Conservation (phyloP, 1,139 yeast species). For the Oligophagozyma castellii region DNA sequence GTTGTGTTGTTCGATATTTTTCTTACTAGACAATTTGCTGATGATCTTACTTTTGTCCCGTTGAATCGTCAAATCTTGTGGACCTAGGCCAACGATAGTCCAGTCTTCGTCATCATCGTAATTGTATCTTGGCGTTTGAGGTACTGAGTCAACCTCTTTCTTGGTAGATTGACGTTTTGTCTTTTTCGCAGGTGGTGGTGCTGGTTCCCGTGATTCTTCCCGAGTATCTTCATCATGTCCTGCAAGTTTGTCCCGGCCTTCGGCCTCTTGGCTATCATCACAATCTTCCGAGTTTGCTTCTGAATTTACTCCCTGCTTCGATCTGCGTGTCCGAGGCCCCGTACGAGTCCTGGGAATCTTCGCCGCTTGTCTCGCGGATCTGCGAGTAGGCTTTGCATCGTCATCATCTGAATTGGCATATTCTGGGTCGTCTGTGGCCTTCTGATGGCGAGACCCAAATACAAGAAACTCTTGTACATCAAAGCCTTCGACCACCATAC, state of each 20-base stretch:
- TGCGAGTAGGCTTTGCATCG: conserved; percentile 3
- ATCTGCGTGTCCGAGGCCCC: too few relatives aligned
- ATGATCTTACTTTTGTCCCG: conserved; percentile 12
- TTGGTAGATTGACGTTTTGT: conserved; percentile 1
- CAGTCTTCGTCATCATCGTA: conserved; percentile 24
- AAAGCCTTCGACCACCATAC: conserved; percentile 19
- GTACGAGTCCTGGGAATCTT: too few relatives aligned
- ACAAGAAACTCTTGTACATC: conserved; percentile 25
- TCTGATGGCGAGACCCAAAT: conserved; percentile 22
- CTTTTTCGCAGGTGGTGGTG: conserved; percentile 12
- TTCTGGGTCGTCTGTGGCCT: conserved; percentile 10
- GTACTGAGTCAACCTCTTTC: conserved; percentile 3
- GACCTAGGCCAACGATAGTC: conserved; percentile 22
- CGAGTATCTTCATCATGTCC: conserved; percentile 7
- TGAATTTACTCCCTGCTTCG: too few relatives aligned
- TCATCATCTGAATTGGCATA: conserved; percentile 5
- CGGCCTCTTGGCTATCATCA: conserved; percentile 15
- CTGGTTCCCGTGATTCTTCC: too few relatives aligned
- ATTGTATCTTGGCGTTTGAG: conserved; percentile 9
- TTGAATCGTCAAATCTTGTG: conserved; percentile 18
- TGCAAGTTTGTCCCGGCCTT: conserved; percentile 12
- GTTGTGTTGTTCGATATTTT: conserved; percentile 17
- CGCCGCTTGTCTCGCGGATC: conserved; percentile 5
- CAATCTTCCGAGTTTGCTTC: conserved; percentile 13
- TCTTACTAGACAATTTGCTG: conserved; percentile 17